A percentile compares a stretch with the other conserved stretches of the same genome.
These are phyloP conservation scores for Chionographis japonica DNA, from an alignment of 106 monocot species.

Conservation along the genomic window DNA sequence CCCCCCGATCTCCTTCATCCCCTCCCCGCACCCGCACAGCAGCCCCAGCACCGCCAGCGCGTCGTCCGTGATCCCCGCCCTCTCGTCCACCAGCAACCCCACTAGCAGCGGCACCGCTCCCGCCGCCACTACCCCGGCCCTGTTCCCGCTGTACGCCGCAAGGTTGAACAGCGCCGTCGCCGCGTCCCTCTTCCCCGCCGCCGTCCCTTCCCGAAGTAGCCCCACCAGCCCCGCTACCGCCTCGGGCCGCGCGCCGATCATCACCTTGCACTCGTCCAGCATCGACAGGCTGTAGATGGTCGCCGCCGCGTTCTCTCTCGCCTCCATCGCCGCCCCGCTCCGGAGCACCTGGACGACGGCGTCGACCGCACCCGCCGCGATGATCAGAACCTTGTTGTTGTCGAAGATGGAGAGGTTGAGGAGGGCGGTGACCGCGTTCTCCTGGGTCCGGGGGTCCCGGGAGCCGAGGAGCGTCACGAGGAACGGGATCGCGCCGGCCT, in stretches of 20 bases:
- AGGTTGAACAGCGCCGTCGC: constrained; percentile 32
- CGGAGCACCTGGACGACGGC: constrained; percentile 25
- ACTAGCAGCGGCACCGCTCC: constrained; percentile 37
- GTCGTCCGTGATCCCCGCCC: constrained; percentile 42
- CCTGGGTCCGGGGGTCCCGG: constrained; percentile 33
- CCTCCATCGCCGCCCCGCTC: constrained; percentile 23
- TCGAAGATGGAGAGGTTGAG: constrained; percentile 44
- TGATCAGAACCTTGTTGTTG: constrained; percentile 46
- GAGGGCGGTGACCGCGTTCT: constrained; percentile 36
- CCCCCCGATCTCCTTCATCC: constrained; percentile 31
- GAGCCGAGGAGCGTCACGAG: constrained; percentile 34
- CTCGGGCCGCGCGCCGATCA: constrained; percentile 25
- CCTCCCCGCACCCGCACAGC: constrained; percentile 33
- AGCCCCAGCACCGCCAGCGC: constrained; percentile 29
- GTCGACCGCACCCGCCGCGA: constrained; percentile 34
- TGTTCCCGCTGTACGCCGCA: constrained; percentile 14
- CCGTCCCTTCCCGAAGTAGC: constrained; percentile 26
- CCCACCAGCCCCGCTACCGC: constrained; percentile 27
- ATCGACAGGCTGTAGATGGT: constrained; percentile 40
- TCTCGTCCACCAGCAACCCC: constrained; percentile 37
- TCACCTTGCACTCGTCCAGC: constrained; percentile 26
- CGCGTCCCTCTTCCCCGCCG: constrained; percentile 35
- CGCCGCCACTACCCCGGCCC: constrained; percentile 11
- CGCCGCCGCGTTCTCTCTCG: constrained; percentile 55
- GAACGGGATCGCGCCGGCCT: constrained; percentile 53